These are phyloP conservation scores for Beauveria scarabaeidicola DNA, from an alignment of 2,329 filamentous ascomycete genomes.

Conservation along the genomic window DNA sequence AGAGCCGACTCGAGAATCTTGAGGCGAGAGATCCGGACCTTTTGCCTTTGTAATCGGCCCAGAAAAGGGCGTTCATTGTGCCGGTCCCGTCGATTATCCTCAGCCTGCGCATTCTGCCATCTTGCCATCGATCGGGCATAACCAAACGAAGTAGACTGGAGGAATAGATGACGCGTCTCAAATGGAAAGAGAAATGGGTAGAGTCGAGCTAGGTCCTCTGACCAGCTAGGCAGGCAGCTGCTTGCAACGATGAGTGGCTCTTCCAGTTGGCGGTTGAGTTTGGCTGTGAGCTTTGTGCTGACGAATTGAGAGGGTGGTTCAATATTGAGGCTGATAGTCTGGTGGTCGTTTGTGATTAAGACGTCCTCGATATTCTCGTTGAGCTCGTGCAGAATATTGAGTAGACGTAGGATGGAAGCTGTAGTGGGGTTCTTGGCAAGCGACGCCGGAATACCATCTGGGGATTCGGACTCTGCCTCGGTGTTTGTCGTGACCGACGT, in stretches of 20 bases:
- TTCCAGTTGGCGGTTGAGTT: constrained; percentile 92
- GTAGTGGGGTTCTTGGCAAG: constrained; percentile 77
- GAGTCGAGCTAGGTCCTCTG: constrained; percentile 82
- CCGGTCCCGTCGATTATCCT: constrained; percentile 72
- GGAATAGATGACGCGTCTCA: constrained; percentile 90
- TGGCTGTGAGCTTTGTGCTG: constrained; percentile 96
- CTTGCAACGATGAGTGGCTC: constrained; percentile 96
- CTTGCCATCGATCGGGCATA: constrained; percentile 95
- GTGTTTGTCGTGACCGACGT: constrained; percentile 46
- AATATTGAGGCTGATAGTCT: constrained; percentile 59
- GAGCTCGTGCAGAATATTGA: constrained; percentile 85
- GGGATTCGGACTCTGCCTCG: constrained; percentile 44
- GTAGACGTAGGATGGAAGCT: constrained; percentile 74
- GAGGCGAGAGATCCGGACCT: constrained; percentile 92
- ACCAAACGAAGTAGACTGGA: constrained; percentile 96
- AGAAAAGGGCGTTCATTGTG: constrained; percentile 88
- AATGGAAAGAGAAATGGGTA: constrained; percentile 98
- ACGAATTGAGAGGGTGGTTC: constrained; percentile 92
- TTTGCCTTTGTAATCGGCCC: constrained; percentile 85
- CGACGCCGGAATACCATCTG: constrained; percentile 63
- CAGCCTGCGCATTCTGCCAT: constrained; percentile 89
- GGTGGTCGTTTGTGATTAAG: constrained; percentile 62
- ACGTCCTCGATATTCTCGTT: constrained; percentile 93
- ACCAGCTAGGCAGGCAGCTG: constrained; percentile 92
- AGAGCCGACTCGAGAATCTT: constrained; percentile 93